Evolutionary conservation across 257 asterid species (phyloP), one percentile per base, ranked within the genome.

Genomic region (Rhazya stricta): DNA sequence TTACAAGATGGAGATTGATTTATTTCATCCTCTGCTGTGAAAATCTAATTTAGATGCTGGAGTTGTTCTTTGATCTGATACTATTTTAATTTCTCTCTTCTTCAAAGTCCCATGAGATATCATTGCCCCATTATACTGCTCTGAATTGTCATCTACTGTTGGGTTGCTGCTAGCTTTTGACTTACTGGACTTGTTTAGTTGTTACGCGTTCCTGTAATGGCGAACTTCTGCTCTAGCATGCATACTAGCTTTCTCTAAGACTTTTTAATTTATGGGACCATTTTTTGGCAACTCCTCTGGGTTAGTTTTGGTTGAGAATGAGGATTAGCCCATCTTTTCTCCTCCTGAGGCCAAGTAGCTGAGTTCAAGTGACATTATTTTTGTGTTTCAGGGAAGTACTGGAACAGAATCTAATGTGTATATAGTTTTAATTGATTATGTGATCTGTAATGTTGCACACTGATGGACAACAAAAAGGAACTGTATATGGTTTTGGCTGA

Each of bases 141-240:
- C 67, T 41, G 21, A 45, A 42, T 45, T 8, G 58, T 41, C 53
- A 23, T 18, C 41, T 37, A 10, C 45, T 58, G 4, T 60, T 57
- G 56, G 19, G 39, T 58, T 73, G 54, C 36, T 54, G 15, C 53
- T 72, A 72, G 65, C 76, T 54, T 54, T 54, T 36, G 10, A 50
- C 46, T 19, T 46, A 13, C 21, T 30, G 30, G 66, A 11, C 30
- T 21, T 34, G 8, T 21, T 60, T 60, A 12, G 66, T 48, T n/a
- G 7, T 9, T 43, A 9, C 10, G 1, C 2, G 1, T 18, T n/a
- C 48, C 12, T 42, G 12, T 8, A 34, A 11, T 32, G 21, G 25
- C 34, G 43, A 39, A 39, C 16, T 45, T 27, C 60, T 56, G 51
- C 23, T 23, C 61, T 36, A 42, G 5, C n/a, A 37, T 56, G 48